A percentile compares a stretch with the other conserved stretches of the same genome.
Conservation (phyloP, 1,284 basidiomycete genomes). For the Heterobasidion occidentale region DNA sequence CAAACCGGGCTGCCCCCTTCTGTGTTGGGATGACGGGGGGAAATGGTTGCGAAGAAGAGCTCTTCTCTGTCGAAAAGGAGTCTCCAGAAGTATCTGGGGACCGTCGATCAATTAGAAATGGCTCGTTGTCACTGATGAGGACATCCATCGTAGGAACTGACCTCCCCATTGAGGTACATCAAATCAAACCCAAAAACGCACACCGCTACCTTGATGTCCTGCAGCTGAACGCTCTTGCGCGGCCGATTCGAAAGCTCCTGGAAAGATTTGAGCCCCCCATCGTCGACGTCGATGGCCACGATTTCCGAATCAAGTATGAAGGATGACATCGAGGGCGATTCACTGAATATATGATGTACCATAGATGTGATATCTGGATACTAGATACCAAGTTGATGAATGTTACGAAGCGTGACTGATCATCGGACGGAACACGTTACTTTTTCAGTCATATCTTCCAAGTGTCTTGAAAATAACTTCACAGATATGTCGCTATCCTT, state of each 20-base stretch:
- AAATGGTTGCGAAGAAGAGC: constrained; percentile 48
- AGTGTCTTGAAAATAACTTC: constrained; percentile 80
- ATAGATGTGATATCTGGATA: constrained; percentile 82
- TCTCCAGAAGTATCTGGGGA: constrained; percentile 57
- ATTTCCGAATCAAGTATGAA: constrained; percentile 85
- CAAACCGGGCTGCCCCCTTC: constrained; percentile 55
- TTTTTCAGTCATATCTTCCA: constrained; percentile 91
- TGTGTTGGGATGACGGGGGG: constrained; percentile 40
- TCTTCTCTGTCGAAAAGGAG: constrained; percentile 71
- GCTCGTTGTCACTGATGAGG: neutral
- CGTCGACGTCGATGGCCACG: constrained; percentile 66
- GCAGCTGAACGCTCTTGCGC: constrained; percentile 76
- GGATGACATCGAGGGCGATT: constrained; percentile 42
- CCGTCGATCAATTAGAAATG: neutral
- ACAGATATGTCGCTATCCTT: constrained; percentile 39
- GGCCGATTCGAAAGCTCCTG: constrained; percentile 84
- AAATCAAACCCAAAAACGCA: constrained; percentile 89
- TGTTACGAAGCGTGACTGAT: constrained; percentile 2
- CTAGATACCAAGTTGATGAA: constrained; percentile 26
- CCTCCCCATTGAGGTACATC: constrained; percentile 81
- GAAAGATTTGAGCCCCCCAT: constrained; percentile 68
- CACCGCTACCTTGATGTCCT: constrained; percentile 77
- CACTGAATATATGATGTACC: constrained; percentile 39
- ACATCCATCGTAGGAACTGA: constrained; percentile 19
- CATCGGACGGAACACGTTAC: constrained; percentile 24